A percentile compares a stretch with the other conserved stretches of the same genome.
These are phyloP conservation scores for Scenedesmus sp. DNA, from an alignment of 163 green algal species.

Conservation along the genomic window DNA sequence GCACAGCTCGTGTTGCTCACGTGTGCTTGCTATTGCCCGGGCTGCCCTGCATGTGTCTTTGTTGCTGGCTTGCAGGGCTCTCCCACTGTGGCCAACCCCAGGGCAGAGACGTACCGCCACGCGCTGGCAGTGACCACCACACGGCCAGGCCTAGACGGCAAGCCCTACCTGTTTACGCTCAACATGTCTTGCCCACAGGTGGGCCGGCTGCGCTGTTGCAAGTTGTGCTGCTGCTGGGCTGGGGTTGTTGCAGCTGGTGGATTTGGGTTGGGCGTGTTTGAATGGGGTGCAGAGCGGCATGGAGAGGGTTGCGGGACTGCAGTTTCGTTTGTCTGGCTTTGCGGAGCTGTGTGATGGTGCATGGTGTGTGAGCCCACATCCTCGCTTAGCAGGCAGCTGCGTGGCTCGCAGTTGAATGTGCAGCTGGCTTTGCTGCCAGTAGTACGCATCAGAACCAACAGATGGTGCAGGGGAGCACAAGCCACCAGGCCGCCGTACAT, in stretches of 20 bases:
- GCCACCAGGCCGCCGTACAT: too few species aligned
- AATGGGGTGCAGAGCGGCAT: too few species aligned
- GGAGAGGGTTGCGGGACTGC: too few species aligned
- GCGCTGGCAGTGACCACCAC: conserved; percentile 74
- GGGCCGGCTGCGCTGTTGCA: background rate
- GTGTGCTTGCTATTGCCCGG: background rate
- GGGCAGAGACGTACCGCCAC: conserved; percentile 86
- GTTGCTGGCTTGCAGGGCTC: conserved; percentile 71
- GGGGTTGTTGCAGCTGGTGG: background rate
- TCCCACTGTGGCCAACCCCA: conserved; percentile 63
- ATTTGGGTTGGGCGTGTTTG: too few species aligned
- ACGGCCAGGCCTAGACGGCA: conserved; percentile 70
- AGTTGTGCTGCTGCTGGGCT: background rate
- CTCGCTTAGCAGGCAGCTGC: too few species aligned
- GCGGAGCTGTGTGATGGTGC: too few species aligned
- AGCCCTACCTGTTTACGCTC: conserved; percentile 89
- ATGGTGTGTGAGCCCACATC: too few species aligned
- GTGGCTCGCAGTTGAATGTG: too few species aligned
- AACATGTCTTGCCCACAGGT: conserved; percentile 79
- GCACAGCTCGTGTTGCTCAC: background rate
- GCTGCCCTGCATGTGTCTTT: background rate
- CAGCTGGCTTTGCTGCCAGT: too few species aligned
- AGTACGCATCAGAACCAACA: too few species aligned
- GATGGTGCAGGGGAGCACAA: too few species aligned
- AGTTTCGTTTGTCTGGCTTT: too few species aligned